These are phyloP conservation scores for Colletotrichum sp. DNA, from an alignment of 2,329 filamentous ascomycete species.

Conservation along the genomic window DNA sequence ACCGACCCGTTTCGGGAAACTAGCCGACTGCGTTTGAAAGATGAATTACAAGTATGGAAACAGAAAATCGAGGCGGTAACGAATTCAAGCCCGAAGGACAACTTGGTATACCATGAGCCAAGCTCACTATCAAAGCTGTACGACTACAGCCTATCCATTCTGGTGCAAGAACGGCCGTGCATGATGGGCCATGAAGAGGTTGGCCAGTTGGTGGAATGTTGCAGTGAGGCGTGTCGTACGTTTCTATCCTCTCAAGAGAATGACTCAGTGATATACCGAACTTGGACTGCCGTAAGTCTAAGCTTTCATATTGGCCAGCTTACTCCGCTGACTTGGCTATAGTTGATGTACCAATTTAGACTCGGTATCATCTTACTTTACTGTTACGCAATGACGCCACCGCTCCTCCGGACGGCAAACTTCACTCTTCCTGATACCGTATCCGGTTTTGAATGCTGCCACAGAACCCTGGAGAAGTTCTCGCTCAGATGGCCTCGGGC, in stretches of 20 bases:
- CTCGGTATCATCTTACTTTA: not conserved
- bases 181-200: not conserved
- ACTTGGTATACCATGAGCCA: not conserved
- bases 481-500: not conserved
- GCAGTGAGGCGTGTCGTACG: not conserved
- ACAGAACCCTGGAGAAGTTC: not conserved
- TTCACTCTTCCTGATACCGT: not conserved
- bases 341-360: not conserved
- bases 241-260: not conserved
- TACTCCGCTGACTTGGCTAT: not conserved
- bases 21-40: not conserved
- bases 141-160: not conserved
- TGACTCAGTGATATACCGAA: not conserved
- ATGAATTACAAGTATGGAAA: not conserved
- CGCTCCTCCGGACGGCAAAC: not conserved
- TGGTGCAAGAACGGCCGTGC: not conserved
- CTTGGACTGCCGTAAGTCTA: not conserved
- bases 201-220: not conserved
- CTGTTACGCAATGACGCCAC: not conserved
- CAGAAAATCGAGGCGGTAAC: not conserved
- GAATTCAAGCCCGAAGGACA: not conserved
- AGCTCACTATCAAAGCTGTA: not conserved
- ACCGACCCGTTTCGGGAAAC: not conserved
- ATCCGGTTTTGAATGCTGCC: not conserved
- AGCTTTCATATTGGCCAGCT: rapidly evolving